Evolutionary conservation across 768 basidiomycete genomes (phyloP).

Genomic region (Tylopilus sp.): DNA sequence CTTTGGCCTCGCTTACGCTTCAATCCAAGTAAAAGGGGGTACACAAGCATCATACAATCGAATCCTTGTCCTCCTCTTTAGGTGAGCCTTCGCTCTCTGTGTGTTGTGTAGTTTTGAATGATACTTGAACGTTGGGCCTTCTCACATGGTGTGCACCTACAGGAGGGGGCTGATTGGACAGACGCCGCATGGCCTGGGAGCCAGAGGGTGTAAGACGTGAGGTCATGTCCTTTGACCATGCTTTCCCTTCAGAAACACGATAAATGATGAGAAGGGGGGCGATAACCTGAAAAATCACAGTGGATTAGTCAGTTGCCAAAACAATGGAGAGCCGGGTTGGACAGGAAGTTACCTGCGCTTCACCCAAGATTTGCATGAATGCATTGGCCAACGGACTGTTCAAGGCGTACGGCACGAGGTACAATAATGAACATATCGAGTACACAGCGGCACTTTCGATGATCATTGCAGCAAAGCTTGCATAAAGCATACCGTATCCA

Average conservation of each 20-base stretch:
- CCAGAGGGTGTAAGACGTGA: slow-evolving; percentile 1
- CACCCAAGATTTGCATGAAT: slow-evolving; percentile 31
- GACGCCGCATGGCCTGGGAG: slow-evolving; percentile 12
- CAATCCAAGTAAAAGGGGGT: not conserved
- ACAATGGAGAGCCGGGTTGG: not conserved
- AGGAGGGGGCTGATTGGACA: slow-evolving; percentile 1
- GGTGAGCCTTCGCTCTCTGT: slow-evolving; percentile 1
- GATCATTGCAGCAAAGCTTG: slow-evolving; percentile 34
- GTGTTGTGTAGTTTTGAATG: slow-evolving; percentile 5
- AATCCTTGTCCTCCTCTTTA: slow-evolving; percentile 8
- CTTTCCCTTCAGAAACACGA: slow-evolving; percentile 44
- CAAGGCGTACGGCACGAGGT: slow-evolving; percentile 28
- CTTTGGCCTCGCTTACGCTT: not conserved
- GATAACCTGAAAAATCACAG: slow-evolving; percentile 34
- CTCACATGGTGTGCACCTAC: not conserved
- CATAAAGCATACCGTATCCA: slow-evolving; percentile 25
- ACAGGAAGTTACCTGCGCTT: slow-evolving; percentile 23
- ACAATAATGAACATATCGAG: slow-evolving; percentile 30
- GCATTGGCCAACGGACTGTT: slow-evolving; percentile 25
- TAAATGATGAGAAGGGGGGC: slow-evolving; percentile 48
- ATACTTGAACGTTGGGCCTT: slow-evolving; percentile 14
- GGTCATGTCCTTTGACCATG: slow-evolving; percentile 32
- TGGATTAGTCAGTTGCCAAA: not conserved
- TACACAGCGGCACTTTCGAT: slow-evolving; percentile 35
- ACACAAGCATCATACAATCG: not conserved